Evolutionary conservation across 345 rosid species (phyloP).

Genomic region (Euphorbia tirucalli): DNA sequence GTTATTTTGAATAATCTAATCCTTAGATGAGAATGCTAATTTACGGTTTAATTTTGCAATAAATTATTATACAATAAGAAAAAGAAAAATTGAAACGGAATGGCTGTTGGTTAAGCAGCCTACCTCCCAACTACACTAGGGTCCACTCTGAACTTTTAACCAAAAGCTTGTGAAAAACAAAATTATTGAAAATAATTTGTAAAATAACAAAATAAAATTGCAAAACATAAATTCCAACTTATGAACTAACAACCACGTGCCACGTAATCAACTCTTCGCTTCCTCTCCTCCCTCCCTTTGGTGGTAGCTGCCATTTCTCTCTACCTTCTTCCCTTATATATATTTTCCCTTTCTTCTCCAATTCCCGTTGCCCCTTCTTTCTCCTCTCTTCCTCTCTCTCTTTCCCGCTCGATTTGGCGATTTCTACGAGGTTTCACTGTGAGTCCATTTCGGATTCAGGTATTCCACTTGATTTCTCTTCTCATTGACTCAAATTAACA

Average conservation of each 20-base stretch:
- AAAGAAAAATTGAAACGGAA: background rate
- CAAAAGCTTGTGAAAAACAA: background rate
- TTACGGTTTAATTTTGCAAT: too few relatives aligned
- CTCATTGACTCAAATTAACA: background rate
- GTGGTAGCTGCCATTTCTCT: slow-evolving; percentile 9
- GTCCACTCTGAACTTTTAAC: background rate
- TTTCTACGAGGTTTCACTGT: background rate
- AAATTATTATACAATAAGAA: too few relatives aligned
- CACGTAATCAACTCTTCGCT: slow-evolving; percentile 12
- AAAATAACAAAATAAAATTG: background rate
- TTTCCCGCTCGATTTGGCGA: background rate
- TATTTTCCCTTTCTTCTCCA: background rate
- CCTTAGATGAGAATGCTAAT: too few relatives aligned
- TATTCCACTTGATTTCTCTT: background rate
- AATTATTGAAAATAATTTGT: background rate
- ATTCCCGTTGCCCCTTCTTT: background rate
- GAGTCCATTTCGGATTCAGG: slow-evolving; percentile 6
- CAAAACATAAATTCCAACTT: background rate
- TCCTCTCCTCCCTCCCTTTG: background rate
- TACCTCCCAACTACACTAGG: background rate
- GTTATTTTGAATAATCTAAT: too few relatives aligned
- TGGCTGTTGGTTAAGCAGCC: background rate
- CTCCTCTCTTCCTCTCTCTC: background rate
- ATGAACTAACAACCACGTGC: slow-evolving; percentile 11
- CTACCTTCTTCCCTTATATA: background rate